A percentile compares a stretch with the other conserved stretches of the same genome.
These are phyloP conservation scores for Phlebiopsis gigantea DNA, from an alignment of 768 basidiomycete species.

Conservation along the genomic window DNA sequence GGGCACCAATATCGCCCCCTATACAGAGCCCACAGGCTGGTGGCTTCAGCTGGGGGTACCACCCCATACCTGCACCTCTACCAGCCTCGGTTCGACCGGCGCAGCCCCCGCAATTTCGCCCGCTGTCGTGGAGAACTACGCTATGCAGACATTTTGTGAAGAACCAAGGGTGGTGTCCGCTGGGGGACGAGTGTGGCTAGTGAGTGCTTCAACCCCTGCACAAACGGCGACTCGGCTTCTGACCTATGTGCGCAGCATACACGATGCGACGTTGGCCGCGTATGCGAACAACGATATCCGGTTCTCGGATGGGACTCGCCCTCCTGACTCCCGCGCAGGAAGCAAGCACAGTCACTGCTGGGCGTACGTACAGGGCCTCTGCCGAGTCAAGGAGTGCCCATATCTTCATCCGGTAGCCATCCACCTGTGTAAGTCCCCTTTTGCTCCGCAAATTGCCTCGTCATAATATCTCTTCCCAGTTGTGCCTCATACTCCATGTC, in stretches of 20 bases:
- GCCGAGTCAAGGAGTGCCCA: constrained; percentile 23
- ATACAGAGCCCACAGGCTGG: background rate
- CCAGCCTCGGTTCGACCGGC: background rate
- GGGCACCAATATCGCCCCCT: background rate
- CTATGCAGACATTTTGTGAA: constrained; percentile 38
- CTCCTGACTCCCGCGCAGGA: constrained; percentile 14
- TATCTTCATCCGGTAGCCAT: constrained; percentile 28
- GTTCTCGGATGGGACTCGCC: constrained; percentile 11
- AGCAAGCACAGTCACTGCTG: constrained; percentile 31
- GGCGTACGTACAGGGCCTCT: constrained; percentile 32
- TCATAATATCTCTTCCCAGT: constrained; percentile 21
- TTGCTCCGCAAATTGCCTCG: constrained; percentile 6
- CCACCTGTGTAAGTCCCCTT: constrained; percentile 26
- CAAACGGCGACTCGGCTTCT: background rate
- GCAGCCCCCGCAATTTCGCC: constrained; percentile 16
- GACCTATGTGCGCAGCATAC: constrained; percentile 25
- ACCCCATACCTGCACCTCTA: constrained; percentile 7
- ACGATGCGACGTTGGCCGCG: constrained; percentile 25
- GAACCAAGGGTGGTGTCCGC: constrained; percentile 38
- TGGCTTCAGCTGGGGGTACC: constrained; percentile 10
- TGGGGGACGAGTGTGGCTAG: constrained; percentile 38
- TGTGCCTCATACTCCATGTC: constrained; percentile 31
- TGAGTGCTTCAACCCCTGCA: constrained; percentile 20
- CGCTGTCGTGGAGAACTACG: constrained; percentile 30
- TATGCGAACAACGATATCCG: constrained; percentile 21